Percentiles rank a stretch among this genome's conserved stretches.
Conservation (phyloP, 352 stramenopile species). For the Phytopythium vexans region DNA sequence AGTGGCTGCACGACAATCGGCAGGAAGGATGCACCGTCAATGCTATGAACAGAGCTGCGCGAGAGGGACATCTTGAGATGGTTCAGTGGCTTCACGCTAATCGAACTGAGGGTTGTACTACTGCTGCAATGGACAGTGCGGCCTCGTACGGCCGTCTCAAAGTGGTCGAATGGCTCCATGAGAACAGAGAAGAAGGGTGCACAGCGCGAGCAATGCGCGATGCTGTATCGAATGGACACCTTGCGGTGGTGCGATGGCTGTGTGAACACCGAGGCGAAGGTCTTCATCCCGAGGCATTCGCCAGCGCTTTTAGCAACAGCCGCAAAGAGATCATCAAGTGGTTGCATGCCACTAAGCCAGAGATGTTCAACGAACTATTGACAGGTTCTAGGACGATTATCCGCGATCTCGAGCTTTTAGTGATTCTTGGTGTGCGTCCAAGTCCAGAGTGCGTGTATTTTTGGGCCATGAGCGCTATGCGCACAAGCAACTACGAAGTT, state of each 20-base stretch:
- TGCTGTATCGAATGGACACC: constrained; percentile 14
- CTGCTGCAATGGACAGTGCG: too few species aligned
- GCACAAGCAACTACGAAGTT: too few species aligned
- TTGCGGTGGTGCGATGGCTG: constrained; percentile 18
- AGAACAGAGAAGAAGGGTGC: constrained; percentile 1
- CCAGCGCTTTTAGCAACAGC: constrained; percentile 1
- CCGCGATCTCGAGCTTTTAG: constrained; percentile 19
- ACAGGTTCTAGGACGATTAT: constrained; percentile 2
- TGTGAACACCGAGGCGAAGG: constrained; percentile 13
- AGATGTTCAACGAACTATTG: not conserved
- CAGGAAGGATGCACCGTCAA: too few species aligned
- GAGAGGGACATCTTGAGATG: too few species aligned
- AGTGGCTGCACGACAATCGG: too few species aligned
- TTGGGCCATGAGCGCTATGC: too few species aligned
- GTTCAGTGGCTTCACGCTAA: too few species aligned
- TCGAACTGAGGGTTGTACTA: too few species aligned
- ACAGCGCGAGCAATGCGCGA: constrained; percentile 19
- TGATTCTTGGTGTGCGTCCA: not conserved
- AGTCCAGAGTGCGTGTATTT: too few species aligned
- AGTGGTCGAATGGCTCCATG: too few species aligned
- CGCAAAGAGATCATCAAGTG: constrained; percentile 16
- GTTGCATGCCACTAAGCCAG: constrained; percentile 1
- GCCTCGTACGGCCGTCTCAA: too few species aligned
- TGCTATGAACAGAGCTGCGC: too few species aligned
- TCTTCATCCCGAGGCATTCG: constrained; percentile 15